Base-by-base conservation (phyloP, 2,329 filamentous ascomycete species). In the Fusarium pseudocircinatum region DNA sequence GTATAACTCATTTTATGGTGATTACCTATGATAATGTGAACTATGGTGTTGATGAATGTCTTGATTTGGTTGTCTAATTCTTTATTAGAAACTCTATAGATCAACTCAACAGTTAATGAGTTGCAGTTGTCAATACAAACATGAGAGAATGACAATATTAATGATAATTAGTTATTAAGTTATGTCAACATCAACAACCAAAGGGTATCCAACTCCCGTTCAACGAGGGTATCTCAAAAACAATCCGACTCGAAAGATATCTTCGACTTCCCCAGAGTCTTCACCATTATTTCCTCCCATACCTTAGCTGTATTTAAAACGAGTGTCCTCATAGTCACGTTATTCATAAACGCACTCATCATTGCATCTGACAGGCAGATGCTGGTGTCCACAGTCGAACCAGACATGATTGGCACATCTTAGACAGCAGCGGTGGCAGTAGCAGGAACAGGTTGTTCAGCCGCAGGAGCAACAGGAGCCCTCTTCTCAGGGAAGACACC, bases 401-500 rank as follows among this genome's bases (percentile, higher is more conserved):
- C 53, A 49, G 24, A 42, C 26, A 53, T 36, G 30, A 20, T 44
- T 24, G 18, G 53, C 28, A n/a, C 32, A 22, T 32, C 49, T 43
- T 60, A 73, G 36, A 74, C 70, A 18, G 70, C 63, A 69, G 60
- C 43, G 7, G 74, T 54, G 43, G 58, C 63, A 39, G 66, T 57
- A 3, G 65, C 61, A 40, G 72, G 67, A 26, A 60, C 28, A 44
- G 60, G 24, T 16, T 57, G 52, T 26, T 43, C 72, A 36, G 75
- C 53, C 6, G 53, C 61, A 9, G 68, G 61, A 47, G 56, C 43
- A 47, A 28, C 64, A 43, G 61, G 63, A 43, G 76, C 69, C 81
- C 67, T 59, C 66, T 88, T 87, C 80, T 87, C 86, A 52, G 85
- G 85, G 79, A 82, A 86, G 49, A 80, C 78, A n/a, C 83, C 84